Conservation (phyloP, 345 rosid species). For the Rhodamnia rubescens region DNA sequence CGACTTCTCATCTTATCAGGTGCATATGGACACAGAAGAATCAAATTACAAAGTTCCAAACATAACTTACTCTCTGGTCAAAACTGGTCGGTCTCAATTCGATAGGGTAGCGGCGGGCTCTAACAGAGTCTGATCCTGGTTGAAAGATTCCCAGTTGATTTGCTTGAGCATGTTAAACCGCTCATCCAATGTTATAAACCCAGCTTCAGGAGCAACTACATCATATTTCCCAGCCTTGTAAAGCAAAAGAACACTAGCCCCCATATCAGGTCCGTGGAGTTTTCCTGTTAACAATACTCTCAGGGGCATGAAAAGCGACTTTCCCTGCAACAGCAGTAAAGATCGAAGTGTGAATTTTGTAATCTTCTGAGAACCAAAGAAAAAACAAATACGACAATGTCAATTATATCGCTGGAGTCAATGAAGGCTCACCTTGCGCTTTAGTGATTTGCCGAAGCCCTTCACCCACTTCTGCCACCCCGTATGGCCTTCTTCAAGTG, state of each 20-base stretch:
- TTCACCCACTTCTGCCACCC: conserved; percentile 97
- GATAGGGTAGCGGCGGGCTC: conserved; percentile 33
- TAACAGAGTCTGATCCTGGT: conserved; percentile 27
- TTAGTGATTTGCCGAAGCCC: conserved; percentile 61
- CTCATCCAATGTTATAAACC: conserved; percentile 49
- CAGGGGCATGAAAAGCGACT: conserved; percentile 86
- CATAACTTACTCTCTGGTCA: not conserved
- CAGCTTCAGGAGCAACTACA: conserved; percentile 39
- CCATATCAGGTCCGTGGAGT: conserved; percentile 93
- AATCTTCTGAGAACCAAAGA: not conserved
- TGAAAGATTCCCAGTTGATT: conserved; percentile 51
- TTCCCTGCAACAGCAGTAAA: conserved; percentile 40
- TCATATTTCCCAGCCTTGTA: conserved; percentile 59
- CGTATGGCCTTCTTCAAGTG: conserved; percentile 62
- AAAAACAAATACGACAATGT: not conserved
- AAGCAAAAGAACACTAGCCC: conserved; percentile 44
- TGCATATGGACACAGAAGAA: not conserved
- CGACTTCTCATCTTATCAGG: not conserved
- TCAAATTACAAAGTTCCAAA: not conserved
- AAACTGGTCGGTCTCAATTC: conserved; percentile 10
- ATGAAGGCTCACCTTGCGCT: conserved; percentile 56
- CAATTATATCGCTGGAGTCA: not conserved
- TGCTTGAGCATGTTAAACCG: conserved; percentile 55
- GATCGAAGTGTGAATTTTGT: not conserved
- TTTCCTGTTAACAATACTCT: conserved; percentile 79